Percentiles rank a stretch among this genome's conserved stretches.
Evolutionary conservation across 1,139 yeast species (phyloP).

Genomic region (Lodderomyces elongisporus): DNA sequence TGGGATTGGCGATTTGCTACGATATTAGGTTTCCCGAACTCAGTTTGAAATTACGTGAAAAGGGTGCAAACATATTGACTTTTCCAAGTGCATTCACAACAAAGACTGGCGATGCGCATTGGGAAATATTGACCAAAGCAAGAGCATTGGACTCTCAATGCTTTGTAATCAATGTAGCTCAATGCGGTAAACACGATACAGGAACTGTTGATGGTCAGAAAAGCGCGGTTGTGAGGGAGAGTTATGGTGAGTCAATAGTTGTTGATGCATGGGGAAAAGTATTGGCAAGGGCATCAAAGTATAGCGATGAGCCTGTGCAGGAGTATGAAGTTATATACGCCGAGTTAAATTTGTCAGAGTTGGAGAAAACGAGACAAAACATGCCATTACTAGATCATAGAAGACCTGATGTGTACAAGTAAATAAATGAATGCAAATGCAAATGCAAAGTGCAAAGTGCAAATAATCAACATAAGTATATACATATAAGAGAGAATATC

Average conservation of each 20-base stretch:
- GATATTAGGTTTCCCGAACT: conserved; percentile 88
- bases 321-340: conserved; percentile 54
- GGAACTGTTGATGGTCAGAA: conserved; percentile 21
- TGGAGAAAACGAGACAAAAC: conserved; percentile 49
- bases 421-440: too few relatives aligned
- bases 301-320: conserved; percentile 22
- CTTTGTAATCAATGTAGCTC: conserved; percentile 89
- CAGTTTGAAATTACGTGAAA: conserved; percentile 54
- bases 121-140: conserved; percentile 74
- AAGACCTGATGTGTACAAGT: conserved; percentile 23
- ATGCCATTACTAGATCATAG: conserved; percentile 78
- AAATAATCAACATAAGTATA: too few relatives aligned
- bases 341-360: conserved; percentile 54
- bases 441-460: too few relatives aligned
- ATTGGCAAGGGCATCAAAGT: conserved; percentile 49
- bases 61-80: conserved; percentile 74
- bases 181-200: conserved; percentile 69
- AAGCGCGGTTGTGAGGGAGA: conserved; percentile 34
- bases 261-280: conserved; percentile 91
- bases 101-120: conserved; percentile 87
- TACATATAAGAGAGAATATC: too few relatives aligned
- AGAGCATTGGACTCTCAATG: conserved; percentile 87
- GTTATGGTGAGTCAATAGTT: conserved; percentile 83
- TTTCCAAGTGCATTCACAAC: conserved; percentile 92
- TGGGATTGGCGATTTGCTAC: conserved; percentile 79